Percentiles rank a stretch among this genome's conserved stretches.
Conservation (phyloP, 257 asterid species). For the Primulina tabacum region DNA sequence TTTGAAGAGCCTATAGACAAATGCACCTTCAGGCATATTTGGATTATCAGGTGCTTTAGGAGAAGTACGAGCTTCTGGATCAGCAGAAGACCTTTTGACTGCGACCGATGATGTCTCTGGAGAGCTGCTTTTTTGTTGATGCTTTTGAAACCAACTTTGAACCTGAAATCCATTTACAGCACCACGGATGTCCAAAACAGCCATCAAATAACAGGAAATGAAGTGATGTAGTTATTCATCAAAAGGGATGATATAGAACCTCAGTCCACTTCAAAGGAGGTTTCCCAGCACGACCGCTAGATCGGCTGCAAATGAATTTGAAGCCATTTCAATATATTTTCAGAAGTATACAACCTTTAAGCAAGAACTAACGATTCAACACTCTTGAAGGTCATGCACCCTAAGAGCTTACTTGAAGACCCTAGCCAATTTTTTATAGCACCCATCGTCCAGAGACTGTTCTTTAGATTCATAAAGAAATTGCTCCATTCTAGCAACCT, state of each 20-base stretch:
- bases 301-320: constrained; percentile 43
- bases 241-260: constrained; percentile 41
- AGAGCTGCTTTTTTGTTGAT: constrained; percentile 33
- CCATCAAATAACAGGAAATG: constrained; percentile 17
- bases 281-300: constrained; percentile 87
- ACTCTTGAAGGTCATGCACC: constrained; percentile 9
- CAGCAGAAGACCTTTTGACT: constrained; percentile 26
- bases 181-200: constrained; percentile 17
- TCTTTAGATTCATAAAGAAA: constrained; percentile 36
- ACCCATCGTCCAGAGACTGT: constrained; percentile 38
- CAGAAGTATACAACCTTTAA: constrained; percentile 11
- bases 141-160: constrained; percentile 63
- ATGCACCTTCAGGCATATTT: constrained; percentile 36
- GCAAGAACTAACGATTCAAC: background rate
- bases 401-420: constrained; percentile 50
- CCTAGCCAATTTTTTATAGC: constrained; percentile 61
- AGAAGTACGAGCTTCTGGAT: constrained; percentile 30
- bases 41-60: constrained; percentile 30
- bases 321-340: constrained; percentile 6
- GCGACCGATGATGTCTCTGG: constrained; percentile 34
- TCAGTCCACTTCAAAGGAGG: constrained; percentile 74
- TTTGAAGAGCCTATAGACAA: constrained; percentile 15
- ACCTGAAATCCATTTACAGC: constrained; percentile 43
- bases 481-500: constrained; percentile 66
- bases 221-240: constrained; percentile 9